phyloP scores from a whole-genome alignment of 495 filamentous ascomycete genomes.

The Tuber magnatum region DNA sequence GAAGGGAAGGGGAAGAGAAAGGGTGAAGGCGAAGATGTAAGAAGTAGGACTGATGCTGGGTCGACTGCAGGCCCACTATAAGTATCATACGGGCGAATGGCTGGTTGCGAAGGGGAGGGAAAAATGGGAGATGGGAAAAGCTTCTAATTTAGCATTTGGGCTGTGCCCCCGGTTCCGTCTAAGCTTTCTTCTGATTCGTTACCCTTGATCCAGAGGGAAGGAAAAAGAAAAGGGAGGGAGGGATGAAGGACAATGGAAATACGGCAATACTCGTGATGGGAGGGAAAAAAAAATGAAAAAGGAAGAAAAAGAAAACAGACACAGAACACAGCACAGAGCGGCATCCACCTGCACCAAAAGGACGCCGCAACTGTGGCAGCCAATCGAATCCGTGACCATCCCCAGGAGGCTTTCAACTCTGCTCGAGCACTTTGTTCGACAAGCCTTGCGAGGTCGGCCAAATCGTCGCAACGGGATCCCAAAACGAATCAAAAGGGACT shows the following conservation, averaged over 20 bases:
- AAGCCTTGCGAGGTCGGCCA: background rate
- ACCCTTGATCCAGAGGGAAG: background rate
- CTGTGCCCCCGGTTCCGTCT: background rate
- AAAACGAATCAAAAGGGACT: background rate
- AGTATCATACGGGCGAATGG: background rate
- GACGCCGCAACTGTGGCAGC: background rate
- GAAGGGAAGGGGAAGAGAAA: background rate
- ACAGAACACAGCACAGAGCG: background rate
- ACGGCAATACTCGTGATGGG: no score
- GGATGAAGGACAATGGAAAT: background rate
- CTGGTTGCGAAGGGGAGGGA: no score
- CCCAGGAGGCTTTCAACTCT: background rate
- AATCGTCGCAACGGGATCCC: background rate
- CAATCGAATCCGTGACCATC: background rate
- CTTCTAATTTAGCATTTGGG: background rate
- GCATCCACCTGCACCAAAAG: background rate
- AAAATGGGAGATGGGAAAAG: no score
- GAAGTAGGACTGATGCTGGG: background rate
- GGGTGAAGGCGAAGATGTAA: background rate
- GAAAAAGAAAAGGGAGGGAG: background rate
- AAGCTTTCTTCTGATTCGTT: background rate
- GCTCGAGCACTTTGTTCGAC: background rate
- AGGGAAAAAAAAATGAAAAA: background rate
- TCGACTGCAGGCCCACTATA: background rate
- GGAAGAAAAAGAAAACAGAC: background rate